A percentile compares a stretch with the other conserved stretches of the same genome.
Conservation (phyloP, 139 green algal species). For the Trebouxia sp. region DNA sequence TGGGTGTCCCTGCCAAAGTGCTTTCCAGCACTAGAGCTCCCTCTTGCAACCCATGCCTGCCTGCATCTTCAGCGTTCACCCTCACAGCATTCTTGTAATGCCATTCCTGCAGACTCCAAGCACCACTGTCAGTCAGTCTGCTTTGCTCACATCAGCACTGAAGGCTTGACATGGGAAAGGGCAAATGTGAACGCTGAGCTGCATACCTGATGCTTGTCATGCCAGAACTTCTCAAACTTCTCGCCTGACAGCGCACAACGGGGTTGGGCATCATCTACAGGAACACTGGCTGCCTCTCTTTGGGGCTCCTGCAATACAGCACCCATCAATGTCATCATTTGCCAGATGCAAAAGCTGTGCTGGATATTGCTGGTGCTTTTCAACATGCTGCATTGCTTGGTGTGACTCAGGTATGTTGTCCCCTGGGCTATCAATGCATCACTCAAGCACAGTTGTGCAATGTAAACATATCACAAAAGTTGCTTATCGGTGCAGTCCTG, state of each 20-base stretch:
- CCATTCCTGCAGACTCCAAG: slow-evolving; percentile 58
- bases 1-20: slow-evolving; percentile 32
- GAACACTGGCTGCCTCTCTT: slow-evolving; percentile 17
- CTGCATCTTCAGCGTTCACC: slow-evolving; percentile 42
- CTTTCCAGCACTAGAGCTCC: slow-evolving; percentile 49
- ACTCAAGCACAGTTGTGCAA: too few relatives aligned
- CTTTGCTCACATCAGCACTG: background rate
- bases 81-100: slow-evolving; percentile 51
- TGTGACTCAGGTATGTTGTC: too few relatives aligned
- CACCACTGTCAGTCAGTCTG: background rate
- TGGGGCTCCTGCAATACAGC: background rate
- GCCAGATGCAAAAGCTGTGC: background rate
- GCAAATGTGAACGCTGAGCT: background rate
- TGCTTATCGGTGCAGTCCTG: too few relatives aligned
- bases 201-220: slow-evolving; percentile 40
- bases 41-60: slow-evolving; percentile 45
- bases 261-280: slow-evolving; percentile 57
- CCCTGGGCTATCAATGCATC: too few relatives aligned
- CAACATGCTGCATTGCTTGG: too few relatives aligned
- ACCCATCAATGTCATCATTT: background rate
- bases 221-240: slow-evolving; percentile 71
- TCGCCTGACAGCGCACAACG: slow-evolving; percentile 70
- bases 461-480: too few relatives aligned
- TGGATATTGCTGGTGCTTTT: too few relatives aligned
- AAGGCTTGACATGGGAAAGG: background rate